Percentiles rank a stretch among this genome's conserved stretches.
These are phyloP conservation scores for Talaromyces trachyspermus DNA, from an alignment of 495 filamentous ascomycete genomes.

Conservation along the genomic window DNA sequence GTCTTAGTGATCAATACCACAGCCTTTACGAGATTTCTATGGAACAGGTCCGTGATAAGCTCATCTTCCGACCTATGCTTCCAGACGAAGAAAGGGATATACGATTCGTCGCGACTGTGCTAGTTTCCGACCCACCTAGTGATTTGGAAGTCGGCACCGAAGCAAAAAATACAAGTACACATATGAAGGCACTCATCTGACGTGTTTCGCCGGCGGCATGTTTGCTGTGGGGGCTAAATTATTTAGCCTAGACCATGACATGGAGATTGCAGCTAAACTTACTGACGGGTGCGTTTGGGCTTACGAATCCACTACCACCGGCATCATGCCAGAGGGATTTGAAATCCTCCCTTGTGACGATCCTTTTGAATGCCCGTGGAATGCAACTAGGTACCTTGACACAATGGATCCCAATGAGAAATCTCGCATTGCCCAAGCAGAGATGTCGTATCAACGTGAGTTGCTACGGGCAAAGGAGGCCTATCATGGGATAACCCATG, in stretches of 20 bases:
- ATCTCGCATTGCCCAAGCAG: constrained; percentile 21
- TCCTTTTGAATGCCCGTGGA: constrained; percentile 61
- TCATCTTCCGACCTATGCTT: constrained; percentile 83
- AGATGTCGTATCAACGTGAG: constrained; percentile 21
- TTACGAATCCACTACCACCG: constrained; percentile 70
- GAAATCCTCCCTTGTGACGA: constrained; percentile 60
- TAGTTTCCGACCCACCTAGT: constrained; percentile 21
- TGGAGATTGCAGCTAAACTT: constrained; percentile 74
- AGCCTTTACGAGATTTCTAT: constrained; percentile 70
- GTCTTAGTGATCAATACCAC: constrained; percentile 70
- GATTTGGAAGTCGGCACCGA: constrained; percentile 17
- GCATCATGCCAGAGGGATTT: constrained; percentile 86
- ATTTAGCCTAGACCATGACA: constrained; percentile 70
- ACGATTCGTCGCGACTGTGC: constrained; percentile 60
- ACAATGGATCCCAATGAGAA: constrained; percentile 46
- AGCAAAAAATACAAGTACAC: constrained; percentile 27
- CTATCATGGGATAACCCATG: too few relatives aligned
- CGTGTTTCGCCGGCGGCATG: constrained; percentile 93
- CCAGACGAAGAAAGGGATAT: constrained; percentile 60
- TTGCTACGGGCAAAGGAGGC: constrained; percentile 13
- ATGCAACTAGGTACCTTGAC: constrained; percentile 57
- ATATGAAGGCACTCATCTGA: constrained; percentile 67
- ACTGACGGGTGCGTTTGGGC: constrained; percentile 94
- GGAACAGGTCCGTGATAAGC: constrained; percentile 61
- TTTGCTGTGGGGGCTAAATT: constrained; percentile 80